Evolutionary conservation across 306 rosid genomes (phyloP), one percentile per base, ranked within the genome.

Genomic region (Prunus kanzakura): DNA sequence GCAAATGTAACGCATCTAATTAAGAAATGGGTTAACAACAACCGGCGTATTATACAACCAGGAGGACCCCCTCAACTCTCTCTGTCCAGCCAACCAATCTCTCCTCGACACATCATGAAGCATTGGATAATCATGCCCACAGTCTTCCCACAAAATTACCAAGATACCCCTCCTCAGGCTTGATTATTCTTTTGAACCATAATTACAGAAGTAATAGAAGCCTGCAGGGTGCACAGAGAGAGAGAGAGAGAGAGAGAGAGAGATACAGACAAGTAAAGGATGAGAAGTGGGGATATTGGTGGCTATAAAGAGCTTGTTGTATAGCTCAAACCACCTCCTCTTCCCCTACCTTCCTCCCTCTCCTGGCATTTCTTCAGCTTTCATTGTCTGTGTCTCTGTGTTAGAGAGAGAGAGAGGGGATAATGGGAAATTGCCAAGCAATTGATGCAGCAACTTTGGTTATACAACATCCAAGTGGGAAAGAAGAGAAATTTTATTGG

Each of bases 361-460:
- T 8, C 57, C 16, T 69, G 4, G 32, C 64, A 63, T 35, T 78
- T 22, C 69, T 19, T 32, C 50, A 22, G 35, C 70, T 52, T 32
- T 61, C 46, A 7, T 38, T 38, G 43, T 38, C 43, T 38, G 9
- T 38, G 43, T 38, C 9, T 38, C 43, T 38, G 43, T 38, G 9
- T 11, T 66, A 6, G 70, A 76, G 64, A 76, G 56, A 76, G 61
- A 69, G 32, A 25, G 56, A 38, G 62, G 52, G 76, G 75, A 63
- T 71, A 60, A 92, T 95, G 99, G 99, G 99, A 49, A 95, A 95
- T 71, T 95, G 99, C n/a, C 99, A 95, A 82, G 99, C 99, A 54
- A 80, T 89, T 81, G 99, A 95, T 87, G 85, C 99, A 22, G 99
- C 99, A 69, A 90, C 93, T 11, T 82, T 95, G 35, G 96, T 89